Percentiles rank a stretch among this genome's conserved stretches.
These are phyloP conservation scores for Nannochloropsis gaditana DNA, from an alignment of 108 stramenopile genomes.

Conservation along the genomic window DNA sequence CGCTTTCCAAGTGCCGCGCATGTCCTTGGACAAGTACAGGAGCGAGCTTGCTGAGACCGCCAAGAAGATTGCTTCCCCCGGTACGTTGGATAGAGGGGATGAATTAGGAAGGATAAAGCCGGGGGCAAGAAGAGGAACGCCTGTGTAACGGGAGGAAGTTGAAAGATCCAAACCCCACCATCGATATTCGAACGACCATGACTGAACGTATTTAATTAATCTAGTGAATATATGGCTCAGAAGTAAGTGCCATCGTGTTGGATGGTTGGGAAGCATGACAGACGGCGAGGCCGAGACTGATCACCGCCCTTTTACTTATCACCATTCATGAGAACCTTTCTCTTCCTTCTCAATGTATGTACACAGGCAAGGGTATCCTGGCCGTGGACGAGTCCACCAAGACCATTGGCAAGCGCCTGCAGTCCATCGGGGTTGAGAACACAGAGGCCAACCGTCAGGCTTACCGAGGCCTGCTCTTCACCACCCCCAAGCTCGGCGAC, in stretches of 20 bases:
- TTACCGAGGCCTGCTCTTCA: slow-evolving; percentile 63
- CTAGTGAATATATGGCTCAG: background rate
- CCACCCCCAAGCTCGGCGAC: slow-evolving; percentile 60
- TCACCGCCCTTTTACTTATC: background rate
- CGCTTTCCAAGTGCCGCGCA: slow-evolving; percentile 28
- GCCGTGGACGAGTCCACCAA: slow-evolving; percentile 76
- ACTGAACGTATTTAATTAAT: too few species aligned
- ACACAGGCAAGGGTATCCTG: slow-evolving; percentile 62
- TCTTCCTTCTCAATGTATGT: background rate
- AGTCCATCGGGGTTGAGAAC: slow-evolving; percentile 58
- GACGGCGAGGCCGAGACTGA: background rate
- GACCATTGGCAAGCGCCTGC: slow-evolving; percentile 65
- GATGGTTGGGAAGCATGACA: background rate
- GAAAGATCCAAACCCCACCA: too few species aligned
- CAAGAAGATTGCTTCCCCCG: slow-evolving; percentile 42
- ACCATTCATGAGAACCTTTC: background rate
- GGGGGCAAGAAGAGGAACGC: background rate
- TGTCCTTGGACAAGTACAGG: slow-evolving; percentile 40
- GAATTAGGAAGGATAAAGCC: background rate
- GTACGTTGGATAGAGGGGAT: slow-evolving; percentile 22
- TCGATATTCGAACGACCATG: background rate
- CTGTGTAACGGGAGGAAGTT: background rate
- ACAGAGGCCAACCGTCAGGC: slow-evolving; percentile 70
- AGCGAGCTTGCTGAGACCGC: slow-evolving; percentile 43
- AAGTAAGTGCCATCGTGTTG: background rate